Evolutionary conservation across 2,329 filamentous ascomycete species (phyloP).

Genomic region (Aspergillus oerlinghausenensis): DNA sequence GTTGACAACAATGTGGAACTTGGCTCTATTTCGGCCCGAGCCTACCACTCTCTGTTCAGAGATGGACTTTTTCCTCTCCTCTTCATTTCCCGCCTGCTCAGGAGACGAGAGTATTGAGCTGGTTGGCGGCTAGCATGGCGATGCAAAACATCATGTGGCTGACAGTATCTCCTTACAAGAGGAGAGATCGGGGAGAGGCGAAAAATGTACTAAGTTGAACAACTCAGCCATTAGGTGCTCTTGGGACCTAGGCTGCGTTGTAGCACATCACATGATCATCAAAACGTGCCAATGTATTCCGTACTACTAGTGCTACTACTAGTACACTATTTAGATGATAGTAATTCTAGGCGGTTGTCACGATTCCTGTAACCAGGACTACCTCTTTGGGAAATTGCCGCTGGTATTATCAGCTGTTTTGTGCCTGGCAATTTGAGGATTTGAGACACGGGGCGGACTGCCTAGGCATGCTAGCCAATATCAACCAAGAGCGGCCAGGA

Average conservation of each 20-base stretch:
- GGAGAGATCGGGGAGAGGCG: background rate
- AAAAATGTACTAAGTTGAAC: slow-evolving; percentile 2
- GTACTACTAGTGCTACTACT: slow-evolving; percentile 10
- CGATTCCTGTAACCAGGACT: background rate
- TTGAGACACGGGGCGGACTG: too few species aligned
- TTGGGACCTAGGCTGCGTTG: slow-evolving; percentile 4
- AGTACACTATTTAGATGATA: slow-evolving; percentile 1
- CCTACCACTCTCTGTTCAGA: background rate
- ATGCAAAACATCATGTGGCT: background rate
- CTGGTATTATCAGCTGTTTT: background rate
- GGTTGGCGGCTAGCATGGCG: background rate
- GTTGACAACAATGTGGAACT: background rate
- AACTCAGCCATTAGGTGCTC: slow-evolving; percentile 12
- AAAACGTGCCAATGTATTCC: slow-evolving; percentile 24
- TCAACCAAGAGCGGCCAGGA: too few species aligned
- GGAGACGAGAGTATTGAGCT: background rate
- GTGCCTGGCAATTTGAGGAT: background rate
- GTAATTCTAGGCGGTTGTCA: background rate
- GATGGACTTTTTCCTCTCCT: background rate
- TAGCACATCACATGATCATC: slow-evolving; percentile 27
- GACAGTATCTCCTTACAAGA: slow-evolving; percentile 3
- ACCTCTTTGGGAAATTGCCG: background rate
- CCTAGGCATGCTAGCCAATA: too few species aligned
- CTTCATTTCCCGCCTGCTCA: background rate
- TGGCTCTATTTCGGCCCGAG: background rate